Base-by-base conservation (phyloP, 2,329 filamentous ascomycete genomes). In the Beauveria sp. region DNA sequence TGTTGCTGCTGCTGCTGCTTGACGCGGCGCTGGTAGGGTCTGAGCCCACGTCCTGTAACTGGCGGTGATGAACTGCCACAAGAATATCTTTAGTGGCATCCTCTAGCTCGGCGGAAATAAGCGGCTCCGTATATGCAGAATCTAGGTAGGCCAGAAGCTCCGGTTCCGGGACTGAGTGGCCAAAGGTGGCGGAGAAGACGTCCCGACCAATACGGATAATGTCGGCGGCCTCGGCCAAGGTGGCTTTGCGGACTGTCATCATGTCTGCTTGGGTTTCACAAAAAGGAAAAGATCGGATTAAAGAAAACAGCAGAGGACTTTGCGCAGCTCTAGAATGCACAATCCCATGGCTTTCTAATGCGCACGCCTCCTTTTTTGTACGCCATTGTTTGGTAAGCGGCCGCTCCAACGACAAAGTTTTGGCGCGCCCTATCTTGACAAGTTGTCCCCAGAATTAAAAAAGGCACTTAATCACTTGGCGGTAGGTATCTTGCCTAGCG, bases 121-220 rank as follows among this genome's bases (percentile, higher is more conserved):
- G 74, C 8, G 72, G 65, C 22, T 74, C 49, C 16, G 67, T 70
- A 67, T 78, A 79, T 0, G 73, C 65, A n/a, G 71, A 69, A 47
- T 71, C 64, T 0, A 79, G 70, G 58, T 75, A 80, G 1, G 69
- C 67, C 8, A 68, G 55, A 0, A 80, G 68, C 55, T 80, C 73
- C 1, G 70, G 60, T 0, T 70, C 63, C 2, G 74, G 65, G 1
- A 79, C 70, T 0, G 77, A 77, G 63, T 78, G 72, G 1, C 75
- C 77, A 65, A 79, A 80, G 3, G 74, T 74, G 22, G 63, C 54
- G 22, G 68, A 62, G 64, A 79, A 80, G 53, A 75, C 71, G 40
- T 68, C 62, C 0, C 69, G 63, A 26, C 74, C 76, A 1, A 79
- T 68, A 5, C 67, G 55, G 22, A 70, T 65, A 50, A 79, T 74